Conservation (phyloP, 2,329 filamentous ascomycete genomes). For the Phaeosphaeria sp. region DNA sequence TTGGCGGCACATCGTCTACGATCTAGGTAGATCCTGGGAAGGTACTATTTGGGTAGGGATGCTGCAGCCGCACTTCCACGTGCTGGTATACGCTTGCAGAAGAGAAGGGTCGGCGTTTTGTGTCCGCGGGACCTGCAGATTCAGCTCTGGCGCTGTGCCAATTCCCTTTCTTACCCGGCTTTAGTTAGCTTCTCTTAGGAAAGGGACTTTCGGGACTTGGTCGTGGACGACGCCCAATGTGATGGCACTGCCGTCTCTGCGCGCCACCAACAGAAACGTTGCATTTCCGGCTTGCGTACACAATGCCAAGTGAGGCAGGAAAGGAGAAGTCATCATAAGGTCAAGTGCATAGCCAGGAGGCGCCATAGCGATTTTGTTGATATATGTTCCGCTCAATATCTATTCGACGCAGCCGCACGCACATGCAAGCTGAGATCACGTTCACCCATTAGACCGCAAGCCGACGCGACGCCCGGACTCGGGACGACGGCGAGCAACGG, state of each 20-base stretch:
- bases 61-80: constrained; percentile 18
- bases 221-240: background rate
- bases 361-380: background rate
- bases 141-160: background rate
- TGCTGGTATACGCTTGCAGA: constrained; percentile 8
- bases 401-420: background rate
- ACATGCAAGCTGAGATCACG: background rate
- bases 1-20: constrained; percentile 9
- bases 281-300: constrained; percentile 1
- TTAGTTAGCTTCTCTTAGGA: background rate
- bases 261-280: constrained; percentile 5
- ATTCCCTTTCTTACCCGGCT: background rate
- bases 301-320: constrained; percentile 1
- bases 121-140: background rate
- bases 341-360: background rate
- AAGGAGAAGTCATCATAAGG: background rate
- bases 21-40: constrained; percentile 19
- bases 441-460: constrained; percentile 7
- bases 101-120: constrained; percentile 5
- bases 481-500: background rate
- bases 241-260: constrained; percentile 1
- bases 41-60: background rate
- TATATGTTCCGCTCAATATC: no score
- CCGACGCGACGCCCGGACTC: background rate
- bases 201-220: background rate